Conservation (phyloP, 257 asterid genomes). For the Solanum bukasovii region DNA sequence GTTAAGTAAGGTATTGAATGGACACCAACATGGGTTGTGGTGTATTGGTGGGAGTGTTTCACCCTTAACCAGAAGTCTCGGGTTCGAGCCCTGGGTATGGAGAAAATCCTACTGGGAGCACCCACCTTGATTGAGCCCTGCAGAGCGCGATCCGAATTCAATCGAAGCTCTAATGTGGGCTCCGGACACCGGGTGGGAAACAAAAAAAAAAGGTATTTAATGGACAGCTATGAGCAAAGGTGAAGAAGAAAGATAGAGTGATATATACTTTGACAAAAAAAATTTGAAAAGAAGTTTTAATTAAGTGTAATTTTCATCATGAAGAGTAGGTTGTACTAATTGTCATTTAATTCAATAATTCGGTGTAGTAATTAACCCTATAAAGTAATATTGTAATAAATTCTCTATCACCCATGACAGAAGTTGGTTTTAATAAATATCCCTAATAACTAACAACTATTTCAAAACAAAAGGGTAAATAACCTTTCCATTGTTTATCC, state of each 20-base stretch:
- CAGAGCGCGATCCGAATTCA: too few species aligned
- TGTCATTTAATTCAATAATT: not conserved
- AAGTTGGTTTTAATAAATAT: not conserved
- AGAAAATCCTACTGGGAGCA: too few species aligned
- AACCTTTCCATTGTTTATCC: not conserved
- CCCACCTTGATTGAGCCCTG: too few species aligned
- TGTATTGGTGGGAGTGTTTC: too few species aligned
- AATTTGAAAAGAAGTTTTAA: not conserved
- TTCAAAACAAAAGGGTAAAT: not conserved
- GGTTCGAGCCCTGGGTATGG: too few species aligned
- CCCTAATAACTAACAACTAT: not conserved
- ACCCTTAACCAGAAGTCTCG: too few species aligned
- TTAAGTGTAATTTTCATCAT: not conserved
- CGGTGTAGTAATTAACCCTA: not conserved
- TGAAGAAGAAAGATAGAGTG: not conserved
- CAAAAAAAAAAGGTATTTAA: not conserved
- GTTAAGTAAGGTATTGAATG: too few species aligned
- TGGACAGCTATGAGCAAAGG: not conserved
- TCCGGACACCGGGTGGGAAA: too few species aligned
- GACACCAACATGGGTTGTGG: too few species aligned
- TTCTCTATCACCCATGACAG: not conserved
- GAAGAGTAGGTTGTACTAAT: not conserved
- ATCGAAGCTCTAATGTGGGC: too few species aligned
- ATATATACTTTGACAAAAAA: not conserved
- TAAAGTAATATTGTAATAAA: not conserved